These are phyloP conservation scores for Beauveria varroae DNA, from an alignment of 2,329 filamentous ascomycete genomes.

Conservation along the genomic window DNA sequence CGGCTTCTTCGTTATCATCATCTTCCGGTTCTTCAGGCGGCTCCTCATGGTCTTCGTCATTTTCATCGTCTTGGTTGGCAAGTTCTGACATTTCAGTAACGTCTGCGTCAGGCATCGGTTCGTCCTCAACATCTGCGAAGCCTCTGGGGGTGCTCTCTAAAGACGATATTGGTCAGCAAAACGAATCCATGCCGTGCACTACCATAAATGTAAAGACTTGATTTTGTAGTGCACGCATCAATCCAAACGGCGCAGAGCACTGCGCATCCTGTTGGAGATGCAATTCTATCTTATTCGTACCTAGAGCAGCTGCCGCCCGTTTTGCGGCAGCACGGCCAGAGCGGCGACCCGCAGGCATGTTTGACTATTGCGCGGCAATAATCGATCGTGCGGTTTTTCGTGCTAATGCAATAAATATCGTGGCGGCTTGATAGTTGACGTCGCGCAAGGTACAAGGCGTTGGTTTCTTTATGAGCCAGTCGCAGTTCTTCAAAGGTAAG, in stretches of 20 bases:
- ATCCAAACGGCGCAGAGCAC: not conserved
- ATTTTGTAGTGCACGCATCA: not conserved
- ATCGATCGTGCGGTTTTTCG: not conserved
- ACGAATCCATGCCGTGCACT: not conserved
- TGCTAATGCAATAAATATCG: not conserved
- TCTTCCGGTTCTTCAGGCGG: constrained; percentile 32
- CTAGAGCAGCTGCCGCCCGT: constrained; percentile 45
- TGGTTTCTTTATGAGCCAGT: not conserved
- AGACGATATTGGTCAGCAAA: constrained; percentile 7
- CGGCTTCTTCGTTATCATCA: constrained; percentile 26
- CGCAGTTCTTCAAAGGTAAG: not conserved
- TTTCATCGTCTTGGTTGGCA: constrained; percentile 38
- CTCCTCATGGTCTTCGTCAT: constrained; percentile 30
- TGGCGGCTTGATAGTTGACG: not conserved
- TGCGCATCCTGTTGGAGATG: not conserved
- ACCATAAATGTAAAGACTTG: not conserved
- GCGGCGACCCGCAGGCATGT: constrained; percentile 31
- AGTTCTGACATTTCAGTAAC: constrained; percentile 17
- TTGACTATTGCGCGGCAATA: not conserved
- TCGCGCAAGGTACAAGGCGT: not conserved
- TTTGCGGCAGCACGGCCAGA: constrained; percentile 47
- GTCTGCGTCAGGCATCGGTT: constrained; percentile 29
- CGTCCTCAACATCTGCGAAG: constrained; percentile 35
- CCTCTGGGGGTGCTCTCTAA: constrained; percentile 35
- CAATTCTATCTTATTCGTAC: constrained; percentile 29